Percentiles rank a stretch among this genome's conserved stretches.
phyloP scores from a whole-genome alignment of 257 asterid species.

The Cordia subcordata region DNA sequence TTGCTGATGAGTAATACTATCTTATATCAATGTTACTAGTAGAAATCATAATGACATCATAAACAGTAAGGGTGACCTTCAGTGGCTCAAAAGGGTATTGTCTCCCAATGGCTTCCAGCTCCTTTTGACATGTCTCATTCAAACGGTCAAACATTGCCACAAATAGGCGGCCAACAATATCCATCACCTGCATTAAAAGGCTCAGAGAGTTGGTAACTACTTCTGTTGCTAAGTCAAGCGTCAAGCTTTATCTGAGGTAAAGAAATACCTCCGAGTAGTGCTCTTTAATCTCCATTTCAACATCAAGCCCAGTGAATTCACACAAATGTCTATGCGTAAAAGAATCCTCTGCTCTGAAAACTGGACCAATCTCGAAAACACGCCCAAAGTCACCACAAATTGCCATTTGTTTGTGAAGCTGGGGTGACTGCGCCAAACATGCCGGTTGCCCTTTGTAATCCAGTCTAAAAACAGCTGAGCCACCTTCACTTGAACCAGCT shows the following conservation, averaged over 20 bases:
- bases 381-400: constrained; percentile 84
- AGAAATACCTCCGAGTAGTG: constrained; percentile 76
- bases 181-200: constrained; percentile 74
- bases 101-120: constrained; percentile 71
- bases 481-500: constrained; percentile 95
- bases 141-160: constrained; percentile 72
- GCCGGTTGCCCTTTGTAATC: constrained; percentile 87
- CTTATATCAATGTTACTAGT: neutral
- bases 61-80: constrained; percentile 40
- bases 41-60: neutral
- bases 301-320: constrained; percentile 91
- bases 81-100: constrained; percentile 84
- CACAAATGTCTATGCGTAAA: constrained; percentile 93
- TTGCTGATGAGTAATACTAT: neutral
- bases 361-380: constrained; percentile 88
- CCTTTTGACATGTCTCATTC: constrained; percentile 58
- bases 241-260: constrained; percentile 7
- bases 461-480: constrained; percentile 80
- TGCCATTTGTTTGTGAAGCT: constrained; percentile 89
- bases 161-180: constrained; percentile 71
- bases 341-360: constrained; percentile 89
- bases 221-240: constrained; percentile 8
- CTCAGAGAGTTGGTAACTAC: neutral
- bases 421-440: constrained; percentile 94
- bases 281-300: constrained; percentile 90